phyloP scores from a whole-genome alignment of 306 rosid species.

The Glycyrrhiza uralensis region DNA sequence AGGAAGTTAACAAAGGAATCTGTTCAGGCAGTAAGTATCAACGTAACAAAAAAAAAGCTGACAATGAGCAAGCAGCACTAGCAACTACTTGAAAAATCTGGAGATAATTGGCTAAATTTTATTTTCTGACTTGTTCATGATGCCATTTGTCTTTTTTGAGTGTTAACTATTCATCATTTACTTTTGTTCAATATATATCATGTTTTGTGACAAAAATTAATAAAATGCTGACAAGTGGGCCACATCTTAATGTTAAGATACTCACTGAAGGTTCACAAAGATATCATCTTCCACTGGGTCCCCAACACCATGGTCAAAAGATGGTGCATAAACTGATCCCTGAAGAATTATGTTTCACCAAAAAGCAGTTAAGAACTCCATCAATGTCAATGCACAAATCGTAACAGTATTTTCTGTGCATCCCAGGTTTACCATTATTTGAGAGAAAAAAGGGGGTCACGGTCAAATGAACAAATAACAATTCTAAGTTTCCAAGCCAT shows the following conservation, averaged over 20 bases:
- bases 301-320: conserved; percentile 93
- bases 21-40: background rate
- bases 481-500: conserved; percentile 4
- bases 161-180: conserved; percentile 10
- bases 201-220: background rate
- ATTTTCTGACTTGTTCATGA: conserved; percentile 4
- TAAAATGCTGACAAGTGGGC: background rate
- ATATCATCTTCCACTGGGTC: conserved; percentile 89
- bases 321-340: conserved; percentile 91
- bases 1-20: conserved; percentile 16
- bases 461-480: conserved; percentile 16
- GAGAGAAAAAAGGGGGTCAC: background rate
- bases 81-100: conserved; percentile 23
- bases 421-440: conserved; percentile 11
- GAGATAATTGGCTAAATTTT: background rate
- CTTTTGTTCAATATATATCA: background rate
- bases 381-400: conserved; percentile 17
- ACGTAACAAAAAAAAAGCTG: conserved; percentile 3
- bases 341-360: conserved; percentile 44
- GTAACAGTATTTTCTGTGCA: background rate
- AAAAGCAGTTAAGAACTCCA: conserved; percentile 24
- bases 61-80: conserved; percentile 5
- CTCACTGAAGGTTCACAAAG: conserved; percentile 75
- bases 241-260: conserved; percentile 28
- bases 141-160: background rate